Percentiles rank a stretch among this genome's conserved stretches.
These are phyloP conservation scores for Camelina neglecta DNA, from an alignment of 345 rosid species.

Conservation along the genomic window DNA sequence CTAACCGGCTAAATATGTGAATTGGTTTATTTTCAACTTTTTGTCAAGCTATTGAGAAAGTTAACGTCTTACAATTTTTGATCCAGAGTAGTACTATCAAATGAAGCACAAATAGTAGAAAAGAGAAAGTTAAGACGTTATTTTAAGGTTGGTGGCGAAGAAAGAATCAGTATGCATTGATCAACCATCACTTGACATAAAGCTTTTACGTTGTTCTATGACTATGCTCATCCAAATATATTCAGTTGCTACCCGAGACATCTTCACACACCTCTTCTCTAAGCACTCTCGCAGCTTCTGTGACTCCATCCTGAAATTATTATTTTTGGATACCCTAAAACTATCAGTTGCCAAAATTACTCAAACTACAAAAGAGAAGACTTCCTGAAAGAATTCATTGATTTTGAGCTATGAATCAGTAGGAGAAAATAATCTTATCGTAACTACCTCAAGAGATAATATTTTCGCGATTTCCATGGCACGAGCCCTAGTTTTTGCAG, in stretches of 20 bases:
- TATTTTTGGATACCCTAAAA: background rate
- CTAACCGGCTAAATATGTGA: background rate
- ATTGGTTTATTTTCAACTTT: background rate
- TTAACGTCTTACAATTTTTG: too few relatives aligned
- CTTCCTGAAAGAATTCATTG: background rate
- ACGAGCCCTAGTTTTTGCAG: conserved; percentile 55
- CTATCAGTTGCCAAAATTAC: conserved; percentile 26
- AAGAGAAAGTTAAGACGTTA: background rate
- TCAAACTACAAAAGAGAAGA: conserved; percentile 2
- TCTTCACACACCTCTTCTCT: conserved; percentile 56
- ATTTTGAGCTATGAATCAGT: background rate
- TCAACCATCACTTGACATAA: conserved; percentile 18
- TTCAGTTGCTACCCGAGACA: conserved; percentile 26
- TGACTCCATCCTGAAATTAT: conserved; percentile 73
- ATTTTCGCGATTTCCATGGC: conserved; percentile 58
- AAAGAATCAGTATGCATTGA: background rate
- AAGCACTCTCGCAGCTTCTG: conserved; percentile 74
- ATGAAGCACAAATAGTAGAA: background rate
- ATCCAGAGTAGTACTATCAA: too few relatives aligned
- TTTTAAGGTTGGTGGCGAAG: background rate
- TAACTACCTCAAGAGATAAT: conserved; percentile 70
- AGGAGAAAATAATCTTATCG: background rate
- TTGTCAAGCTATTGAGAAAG: too few relatives aligned
- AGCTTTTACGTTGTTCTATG: conserved; percentile 2
- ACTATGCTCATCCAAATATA: conserved; percentile 5